Base-by-base conservation (phyloP, 2,329 filamentous ascomycete species). In the Curvularia hawaiiensis region DNA sequence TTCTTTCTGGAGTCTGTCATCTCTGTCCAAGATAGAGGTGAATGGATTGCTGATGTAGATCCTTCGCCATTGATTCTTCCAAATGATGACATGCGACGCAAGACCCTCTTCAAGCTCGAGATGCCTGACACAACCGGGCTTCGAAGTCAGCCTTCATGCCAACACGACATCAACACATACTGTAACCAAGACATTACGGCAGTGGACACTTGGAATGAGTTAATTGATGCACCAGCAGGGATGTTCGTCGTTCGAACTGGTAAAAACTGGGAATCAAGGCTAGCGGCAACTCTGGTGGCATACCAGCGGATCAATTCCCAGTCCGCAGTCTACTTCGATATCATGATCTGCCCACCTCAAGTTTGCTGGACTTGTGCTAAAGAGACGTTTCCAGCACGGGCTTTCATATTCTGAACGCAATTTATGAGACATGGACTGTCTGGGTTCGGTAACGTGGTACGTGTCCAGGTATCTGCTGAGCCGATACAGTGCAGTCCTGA, bases 41-140 rank as follows among this genome's bases (percentile, higher is more conserved):
- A 50, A 38, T 55, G 52, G 52, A 30, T 55, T 20, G 46, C 45
- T 35, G 46, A 50, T 11, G 39, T 55, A 7, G 39, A 50, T n/a
- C 52, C 46, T 2, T 20, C 30, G 8, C 30, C 41, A 10, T 31
- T 53, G 20, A 24, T 48, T 14, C 11, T 7, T 20, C 45, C 16
- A 0, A 0, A 31, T 9, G 11, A 31, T 10, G 1, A 9, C 26
- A 28, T 28, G 7, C 7, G 9, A 1, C 5, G 4, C 26, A 9
- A 28, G 1, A 2, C 9, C 26, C 26, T 28, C 26, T 28, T 28
- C 3, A 28, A 9, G 9, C 22, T 24, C 22, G 22, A 24, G 1
- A 24, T 24, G 22, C 22, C 22, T 24, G 22, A 3, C 22, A 24
- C 22, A 24, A 24, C 22, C 22, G 22, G 22, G 22, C 22, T 24